phyloP scores from a whole-genome alignment of 345 rosid genomes.

The Angophora floribunda region DNA sequence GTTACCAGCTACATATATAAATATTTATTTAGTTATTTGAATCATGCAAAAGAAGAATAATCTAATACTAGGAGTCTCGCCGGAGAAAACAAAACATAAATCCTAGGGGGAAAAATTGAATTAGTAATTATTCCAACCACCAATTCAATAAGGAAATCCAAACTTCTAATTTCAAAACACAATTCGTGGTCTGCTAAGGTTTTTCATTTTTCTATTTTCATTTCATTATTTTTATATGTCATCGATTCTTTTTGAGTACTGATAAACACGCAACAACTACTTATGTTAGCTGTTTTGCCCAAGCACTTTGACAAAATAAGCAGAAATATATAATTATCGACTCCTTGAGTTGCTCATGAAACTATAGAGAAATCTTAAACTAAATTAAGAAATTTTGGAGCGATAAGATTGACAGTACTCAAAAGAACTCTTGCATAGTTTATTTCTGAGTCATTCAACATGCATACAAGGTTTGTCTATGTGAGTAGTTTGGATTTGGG shows the following conservation, averaged over 20 bases:
- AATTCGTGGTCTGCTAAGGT: not conserved
- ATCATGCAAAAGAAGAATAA: not conserved
- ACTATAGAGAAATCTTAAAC: not conserved
- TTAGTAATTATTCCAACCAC: not conserved
- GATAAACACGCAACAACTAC: not conserved
- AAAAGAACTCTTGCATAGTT: not conserved
- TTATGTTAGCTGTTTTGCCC: not conserved
- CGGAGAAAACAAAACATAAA: too few species aligned
- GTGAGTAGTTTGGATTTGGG: not conserved
- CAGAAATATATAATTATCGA: not conserved
- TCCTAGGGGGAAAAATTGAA: not conserved
- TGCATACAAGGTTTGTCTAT: not conserved
- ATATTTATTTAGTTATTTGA: not conserved
- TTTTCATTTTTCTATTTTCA: not conserved
- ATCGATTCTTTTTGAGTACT: not conserved
- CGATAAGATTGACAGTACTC: not conserved
- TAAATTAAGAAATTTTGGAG: not conserved
- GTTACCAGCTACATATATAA: not conserved
- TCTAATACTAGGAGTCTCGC: not conserved
- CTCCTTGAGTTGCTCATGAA: not conserved
- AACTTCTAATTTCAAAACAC: not conserved
- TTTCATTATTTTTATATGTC: not conserved
- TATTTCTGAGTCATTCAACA: not conserved
- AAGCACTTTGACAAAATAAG: not conserved
- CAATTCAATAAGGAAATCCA: not conserved